Evolutionary conservation across 305 asterid species (phyloP), one percentile per base, ranked within the genome.

Genomic region (Fraxinus angustifolia): DNA sequence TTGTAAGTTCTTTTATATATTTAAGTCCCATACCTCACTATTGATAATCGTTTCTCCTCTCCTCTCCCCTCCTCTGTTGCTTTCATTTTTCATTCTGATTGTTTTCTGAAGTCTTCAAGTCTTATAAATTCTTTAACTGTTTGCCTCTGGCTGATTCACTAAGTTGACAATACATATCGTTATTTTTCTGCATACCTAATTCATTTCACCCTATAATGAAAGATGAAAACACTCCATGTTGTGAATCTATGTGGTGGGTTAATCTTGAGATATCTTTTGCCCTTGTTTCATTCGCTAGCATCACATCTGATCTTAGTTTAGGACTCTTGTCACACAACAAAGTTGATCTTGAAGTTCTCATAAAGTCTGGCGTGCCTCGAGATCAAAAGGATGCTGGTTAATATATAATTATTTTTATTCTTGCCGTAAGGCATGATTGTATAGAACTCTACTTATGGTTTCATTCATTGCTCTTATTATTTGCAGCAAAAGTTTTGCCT

Each of bases 321-420:
- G 90, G 90, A 6, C 83, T 85, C 23, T 45, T 87, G 62, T 81
- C 88, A 1, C 81, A 85, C 83, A 81, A 83, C 83, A 83, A 83
- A 81, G 84, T 87, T 42, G 88, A 87, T 67, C 90, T 87, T 73
- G 87, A 87, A 79, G 90, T 85, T 78, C 88, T 87, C 62, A 12
- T 81, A 8, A 87, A 87, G 70, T 73, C 88, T 65, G 88, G 90
- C 21, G 35, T 85, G 76, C 88, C 90, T 8, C 82, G 81, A 42
- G 77, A 87, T 76, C 33, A 62, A 70, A 83, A 80, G 8, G 79
- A 87, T 83, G 90, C 90, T 38, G 88, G 87, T 87, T 78, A 21
- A 1, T 17, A 10, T 28, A 45, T 23, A 4, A 1, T 6, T 11
- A 3, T 33, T 3, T 31, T 33, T 50, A 5, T 17, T 45, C 8